Evolutionary conservation across 495 filamentous ascomycete genomes (phyloP), one percentile per base, ranked within the genome.

Genomic region (Peziza echinospora): DNA sequence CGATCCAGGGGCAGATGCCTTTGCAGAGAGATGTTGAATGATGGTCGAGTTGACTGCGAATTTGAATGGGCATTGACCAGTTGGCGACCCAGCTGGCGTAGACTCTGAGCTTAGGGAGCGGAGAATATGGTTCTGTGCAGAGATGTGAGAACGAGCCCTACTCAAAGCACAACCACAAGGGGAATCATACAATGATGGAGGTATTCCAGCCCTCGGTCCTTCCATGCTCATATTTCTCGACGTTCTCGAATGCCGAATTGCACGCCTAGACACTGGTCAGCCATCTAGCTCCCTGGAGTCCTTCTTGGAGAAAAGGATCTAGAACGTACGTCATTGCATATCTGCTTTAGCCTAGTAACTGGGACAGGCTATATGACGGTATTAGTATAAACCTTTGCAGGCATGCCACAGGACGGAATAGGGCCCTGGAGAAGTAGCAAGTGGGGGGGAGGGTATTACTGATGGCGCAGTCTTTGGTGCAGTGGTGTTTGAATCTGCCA

Each of bases 1-100:
- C 10, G 66, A 69, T 3, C 30, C 30, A 37, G 30, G 4, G 30
- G 30, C 19, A 17, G 30, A 3, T 13, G 30, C 13, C 3, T 5
- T 37, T 37, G 30, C 13, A 13, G 42, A 74, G 63, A 78, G 66
- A 59, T 97, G 87, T 62, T 97, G 89, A 49, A 97, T 89, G 60
- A 96, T 94, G 53, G 85, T 96, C 70, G 82, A 91, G 71, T 91
- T 93, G 61, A 93, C 83, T 49, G 81, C 78, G 64, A 82, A 97
- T 63, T 94, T 93, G 70, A 77, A 91, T 13, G 64, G 62, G 30
- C 30, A 37, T 37, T 17, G 13, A n/a, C n/a, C n/a, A 6, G 71
- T 61, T 0, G 62, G 53, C 34, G 54, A 42, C 23, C 46, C 41
- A 6, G 66, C 45, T 10, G 77, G 78, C 11, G 75, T 73, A 37